Base-by-base conservation (phyloP, 352 stramenopile genomes). In the Phytophthora sp. region DNA sequence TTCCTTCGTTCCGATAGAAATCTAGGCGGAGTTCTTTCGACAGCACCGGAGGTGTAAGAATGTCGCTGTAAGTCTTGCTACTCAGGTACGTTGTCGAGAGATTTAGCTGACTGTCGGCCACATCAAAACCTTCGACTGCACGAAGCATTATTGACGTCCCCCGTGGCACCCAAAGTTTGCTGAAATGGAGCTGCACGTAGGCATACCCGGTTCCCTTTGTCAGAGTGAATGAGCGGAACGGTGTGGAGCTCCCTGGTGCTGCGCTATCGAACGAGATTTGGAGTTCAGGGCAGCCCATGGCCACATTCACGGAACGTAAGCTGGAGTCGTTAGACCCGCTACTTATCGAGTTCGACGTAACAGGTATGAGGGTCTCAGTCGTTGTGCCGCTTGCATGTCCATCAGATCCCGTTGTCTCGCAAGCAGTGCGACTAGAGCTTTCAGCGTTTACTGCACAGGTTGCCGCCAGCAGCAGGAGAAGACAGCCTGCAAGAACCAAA, bases 1-100 rank as follows among this genome's bases (percentile, higher is more conserved):
- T 54, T 15, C 30, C 43, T n/a, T 54, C 43, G 18, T 65, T 38
- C n/a, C 77, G 70, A 34, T 89, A 87, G n/a, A 89, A 69, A 20
- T 89, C 79, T 24, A 89, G 62, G 13, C 69, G 69, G 5, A 89
- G 72, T 45, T 89, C 69, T 54, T 80, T 83, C 1, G 79, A 70
- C 5, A 77, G 62, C 15, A 87, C 23, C 3, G 72, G 66, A 11
- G 70, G 51, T 24, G 77, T 53, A 15, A 48, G 24, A 7, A 85
- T 41, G 27, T 72, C 38, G 24, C 46, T 27, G 46, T 76, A 71
- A 9, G 39, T 26, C 12, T 26, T n/a, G 3, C 69, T 67, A 32
- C 60, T 84, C 0, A 51, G 50, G 21, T 84, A 79, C 0, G 12
- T 48, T 21, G 45, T 41, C 0, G 79, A 76, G 10, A 89, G 34